These are phyloP conservation scores for Sechiopsis laciniata DNA, from an alignment of 306 rosid genomes.

Conservation along the genomic window DNA sequence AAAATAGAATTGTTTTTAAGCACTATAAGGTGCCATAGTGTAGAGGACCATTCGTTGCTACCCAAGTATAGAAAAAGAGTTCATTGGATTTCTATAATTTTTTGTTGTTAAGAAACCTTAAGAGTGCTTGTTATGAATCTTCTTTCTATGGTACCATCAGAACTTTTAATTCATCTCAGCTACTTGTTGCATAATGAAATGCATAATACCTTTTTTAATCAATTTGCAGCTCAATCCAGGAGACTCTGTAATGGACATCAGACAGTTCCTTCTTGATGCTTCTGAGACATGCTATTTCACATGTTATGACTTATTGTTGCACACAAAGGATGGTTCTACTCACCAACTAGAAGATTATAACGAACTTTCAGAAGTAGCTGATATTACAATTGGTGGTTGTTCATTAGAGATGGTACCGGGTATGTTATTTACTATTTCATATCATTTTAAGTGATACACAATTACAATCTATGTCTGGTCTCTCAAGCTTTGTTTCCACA, in stretches of 20 bases:
- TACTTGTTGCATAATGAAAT: conserved; percentile 11
- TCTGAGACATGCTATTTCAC: conserved; percentile 95
- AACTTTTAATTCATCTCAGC: background rate
- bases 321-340: conserved; percentile 72
- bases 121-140: no score
- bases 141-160: background rate
- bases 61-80: no score
- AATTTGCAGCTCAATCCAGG: conserved; percentile 82
- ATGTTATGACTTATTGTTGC: conserved; percentile 86
- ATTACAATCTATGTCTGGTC: conserved; percentile 23
- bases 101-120: no score
- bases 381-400: conserved; percentile 89
- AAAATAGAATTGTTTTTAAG: no score
- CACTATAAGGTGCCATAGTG: no score
- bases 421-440: conserved; percentile 25
- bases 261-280: conserved; percentile 97
- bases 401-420: conserved; percentile 98
- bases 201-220: conserved; percentile 17
- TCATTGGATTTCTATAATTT: no score
- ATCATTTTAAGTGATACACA: conserved; percentile 8
- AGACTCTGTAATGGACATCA: conserved; percentile 92
- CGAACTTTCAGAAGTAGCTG: conserved; percentile 96
- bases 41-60: no score
- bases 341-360: conserved; percentile 87
- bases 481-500: conserved; percentile 41